Conservation (phyloP, 2,329 filamentous ascomycete species). For the Fusarium decemcellulare region DNA sequence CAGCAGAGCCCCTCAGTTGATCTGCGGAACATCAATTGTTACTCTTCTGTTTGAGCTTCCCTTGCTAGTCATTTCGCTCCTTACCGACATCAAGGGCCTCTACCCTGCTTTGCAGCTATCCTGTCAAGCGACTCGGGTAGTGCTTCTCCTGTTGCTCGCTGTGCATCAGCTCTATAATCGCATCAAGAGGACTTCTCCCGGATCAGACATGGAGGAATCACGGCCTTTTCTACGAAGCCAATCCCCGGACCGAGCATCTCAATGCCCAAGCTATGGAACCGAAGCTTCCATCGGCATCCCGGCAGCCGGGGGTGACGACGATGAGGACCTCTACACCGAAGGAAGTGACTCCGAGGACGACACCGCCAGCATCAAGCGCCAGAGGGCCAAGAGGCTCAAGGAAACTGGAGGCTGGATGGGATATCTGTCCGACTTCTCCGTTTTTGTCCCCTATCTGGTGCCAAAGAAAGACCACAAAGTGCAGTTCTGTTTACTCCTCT, state of each 20-base stretch:
- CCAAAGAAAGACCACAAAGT: slow-evolving; percentile 50
- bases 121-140: slow-evolving; percentile 13
- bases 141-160: slow-evolving; percentile 16
- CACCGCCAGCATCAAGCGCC: slow-evolving; percentile 44
- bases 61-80: slow-evolving; percentile 4
- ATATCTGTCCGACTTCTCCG: slow-evolving; percentile 49
- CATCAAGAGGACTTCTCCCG: neutral
- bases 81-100: neutral
- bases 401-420: slow-evolving; percentile 50
- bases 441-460: slow-evolving; percentile 50
- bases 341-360: slow-evolving; percentile 43
- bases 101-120: neutral
- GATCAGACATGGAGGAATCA: slow-evolving; percentile 19
- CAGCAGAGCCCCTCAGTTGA: neutral
- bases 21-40: slow-evolving; percentile 7
- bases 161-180: neutral
- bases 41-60: slow-evolving; percentile 30
- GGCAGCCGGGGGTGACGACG: slow-evolving; percentile 4
- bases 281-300: neutral
- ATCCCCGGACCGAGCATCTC: neutral
- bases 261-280: slow-evolving; percentile 29
- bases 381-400: slow-evolving; percentile 45
- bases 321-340: neutral
- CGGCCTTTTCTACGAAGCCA: slow-evolving; percentile 26
- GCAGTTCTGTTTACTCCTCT: slow-evolving; percentile 47